A percentile compares a stretch with the other conserved stretches of the same genome.
Conservation (phyloP, 202 grass and related monocot species). For the Schoenoplectus tabernaemontani region DNA sequence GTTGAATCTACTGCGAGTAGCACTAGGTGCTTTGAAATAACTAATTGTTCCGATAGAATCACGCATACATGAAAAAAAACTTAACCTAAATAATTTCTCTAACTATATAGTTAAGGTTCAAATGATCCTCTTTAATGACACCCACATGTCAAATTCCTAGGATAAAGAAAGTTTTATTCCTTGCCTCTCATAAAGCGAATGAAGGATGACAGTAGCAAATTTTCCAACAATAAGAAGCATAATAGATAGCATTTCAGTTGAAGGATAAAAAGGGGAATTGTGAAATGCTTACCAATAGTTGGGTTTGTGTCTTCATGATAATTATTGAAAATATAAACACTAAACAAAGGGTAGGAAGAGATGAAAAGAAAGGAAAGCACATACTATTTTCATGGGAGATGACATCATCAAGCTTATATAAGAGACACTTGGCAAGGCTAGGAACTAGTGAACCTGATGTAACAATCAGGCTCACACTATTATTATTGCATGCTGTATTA, state of each 20-base stretch:
- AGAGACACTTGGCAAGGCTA: conserved; percentile 88
- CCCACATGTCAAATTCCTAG: neutral
- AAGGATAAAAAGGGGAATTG: neutral
- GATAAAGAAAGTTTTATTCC: neutral
- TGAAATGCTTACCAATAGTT: neutral
- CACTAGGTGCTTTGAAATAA: too few relatives aligned
- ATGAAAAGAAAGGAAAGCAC: neutral
- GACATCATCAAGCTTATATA: conserved; percentile 80
- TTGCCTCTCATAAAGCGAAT: neutral
- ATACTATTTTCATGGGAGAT: conserved; percentile 74
- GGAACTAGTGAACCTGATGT: conserved; percentile 94
- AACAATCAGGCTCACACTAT: conserved; percentile 38
- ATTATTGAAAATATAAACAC: neutral
- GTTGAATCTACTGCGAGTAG: too few relatives aligned
- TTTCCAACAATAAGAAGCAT: neutral
- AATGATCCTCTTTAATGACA: too few relatives aligned
- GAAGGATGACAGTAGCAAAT: neutral
- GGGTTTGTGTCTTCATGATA: neutral
- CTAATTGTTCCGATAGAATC: too few relatives aligned
- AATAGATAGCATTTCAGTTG: neutral
- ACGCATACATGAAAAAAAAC: too few relatives aligned
- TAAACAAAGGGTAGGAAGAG: neutral
- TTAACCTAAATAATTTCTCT: too few relatives aligned
- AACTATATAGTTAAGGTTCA: too few relatives aligned
- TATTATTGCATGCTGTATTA: conserved; percentile 39